Evolutionary conservation across 139 green algal genomes (phyloP).

Genomic region (Haematococcus lacustris): DNA sequence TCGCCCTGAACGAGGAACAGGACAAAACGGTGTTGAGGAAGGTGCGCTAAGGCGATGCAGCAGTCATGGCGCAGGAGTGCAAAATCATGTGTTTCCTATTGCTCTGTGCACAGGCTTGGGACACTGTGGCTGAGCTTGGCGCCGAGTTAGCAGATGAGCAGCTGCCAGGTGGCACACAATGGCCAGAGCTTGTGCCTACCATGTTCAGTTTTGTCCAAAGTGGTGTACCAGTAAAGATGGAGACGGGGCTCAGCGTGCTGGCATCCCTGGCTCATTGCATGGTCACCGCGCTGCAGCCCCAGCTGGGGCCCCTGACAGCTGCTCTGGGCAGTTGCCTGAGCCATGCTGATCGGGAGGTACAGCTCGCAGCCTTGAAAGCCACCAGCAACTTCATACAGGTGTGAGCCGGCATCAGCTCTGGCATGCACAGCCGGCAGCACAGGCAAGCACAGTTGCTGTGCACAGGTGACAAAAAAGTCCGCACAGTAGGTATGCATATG

Average conservation of each 20-base stretch:
- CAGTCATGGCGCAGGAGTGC: background rate
- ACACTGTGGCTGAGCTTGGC: slow-evolving; percentile 79
- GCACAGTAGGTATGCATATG: no score
- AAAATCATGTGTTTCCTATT: slow-evolving; percentile 1
- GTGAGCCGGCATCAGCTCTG: no score
- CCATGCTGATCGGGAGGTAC: slow-evolving; percentile 40
- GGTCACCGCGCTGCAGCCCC: slow-evolving; percentile 48
- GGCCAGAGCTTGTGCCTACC: slow-evolving; percentile 91
- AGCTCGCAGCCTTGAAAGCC: slow-evolving; percentile 64
- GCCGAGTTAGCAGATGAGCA: slow-evolving; percentile 41
- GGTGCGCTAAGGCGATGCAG: slow-evolving; percentile 8
- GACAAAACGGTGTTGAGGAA: slow-evolving; percentile 35
- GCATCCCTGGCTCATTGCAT: slow-evolving; percentile 70
- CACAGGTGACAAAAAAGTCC: no score
- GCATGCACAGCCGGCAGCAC: no score
- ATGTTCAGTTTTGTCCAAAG: slow-evolving; percentile 52
- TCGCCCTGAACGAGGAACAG: slow-evolving; percentile 40
- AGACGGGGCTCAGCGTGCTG: slow-evolving; percentile 62
- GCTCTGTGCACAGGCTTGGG: slow-evolving; percentile 57
- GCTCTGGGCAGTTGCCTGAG: slow-evolving; percentile 35
- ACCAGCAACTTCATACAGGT: slow-evolving; percentile 66
- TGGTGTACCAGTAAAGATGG: slow-evolving; percentile 21
- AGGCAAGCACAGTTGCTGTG: no score
- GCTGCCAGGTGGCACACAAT: slow-evolving; percentile 31
- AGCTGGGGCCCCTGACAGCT: slow-evolving; percentile 51